Evolutionary conservation across 192 early-diverging fungal genomes (phyloP), one percentile per base, ranked within the genome.

Genomic region (Coemansia sp.): DNA sequence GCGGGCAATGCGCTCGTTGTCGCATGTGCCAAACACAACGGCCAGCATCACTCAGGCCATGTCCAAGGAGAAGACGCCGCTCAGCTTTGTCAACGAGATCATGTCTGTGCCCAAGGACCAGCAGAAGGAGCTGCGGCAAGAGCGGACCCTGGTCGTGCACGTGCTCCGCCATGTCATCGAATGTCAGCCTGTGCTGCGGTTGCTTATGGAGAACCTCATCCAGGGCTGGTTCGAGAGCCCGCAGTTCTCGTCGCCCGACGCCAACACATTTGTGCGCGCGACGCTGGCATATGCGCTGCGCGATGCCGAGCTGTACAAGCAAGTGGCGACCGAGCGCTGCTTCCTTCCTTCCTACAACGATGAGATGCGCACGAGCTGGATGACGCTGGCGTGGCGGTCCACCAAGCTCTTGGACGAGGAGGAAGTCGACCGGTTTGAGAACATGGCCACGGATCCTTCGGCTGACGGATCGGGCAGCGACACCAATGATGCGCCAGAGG

Each of bases 161-260:
- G 88, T 98, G n/a, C 51, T 98, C 40, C 81, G 92, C 3, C 91
- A 98, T 54, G 79, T 88, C 11, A 77, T 94, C 47, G 94, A 98
- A 60, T 78, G 83, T 47, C 46, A 64, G 13, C 59, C 58, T 2
- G 75, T 87, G 2, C 59, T 95, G 40, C 64, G 72, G 47, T 47
- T 56, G 30, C 63, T 78, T 5, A 88, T 97, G 81, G 84, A 86
- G 45, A 61, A 79, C 27, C 83, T 92, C 53, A 80, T 95, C 5
- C 78, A 64, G 17, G 76, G 65, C 17, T 91, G 85, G 83, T 82
- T 92, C 17, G 76, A 81, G 31, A 72, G 77, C 34, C 83, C 87
- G 7, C 82, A 87, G 25, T 67, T 77, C 13, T 60, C 84, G 4
- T 75, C 77, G 14, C 60, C 80, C 1, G 94, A 94, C 38, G 61